phyloP scores from a whole-genome alignment of 2,329 filamentous ascomycete genomes.

The Leptoxyphium fumago region DNA sequence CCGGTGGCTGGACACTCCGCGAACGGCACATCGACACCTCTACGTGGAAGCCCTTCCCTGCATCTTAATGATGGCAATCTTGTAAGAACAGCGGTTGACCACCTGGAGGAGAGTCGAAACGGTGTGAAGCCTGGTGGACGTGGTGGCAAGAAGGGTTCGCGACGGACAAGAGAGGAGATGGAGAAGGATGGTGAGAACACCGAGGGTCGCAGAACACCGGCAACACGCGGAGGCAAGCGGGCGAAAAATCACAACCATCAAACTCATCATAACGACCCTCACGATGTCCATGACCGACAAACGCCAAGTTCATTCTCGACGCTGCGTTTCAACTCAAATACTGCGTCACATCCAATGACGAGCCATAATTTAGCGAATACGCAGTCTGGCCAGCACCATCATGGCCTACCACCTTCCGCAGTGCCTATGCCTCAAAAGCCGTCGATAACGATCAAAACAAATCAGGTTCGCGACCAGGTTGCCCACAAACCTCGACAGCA shows the following conservation, averaged over 20 bases:
- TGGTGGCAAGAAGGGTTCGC: slow-evolving; percentile 39
- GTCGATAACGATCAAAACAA: slow-evolving; percentile 51
- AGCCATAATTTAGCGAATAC: slow-evolving; percentile 10
- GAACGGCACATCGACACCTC: slow-evolving; percentile 41
- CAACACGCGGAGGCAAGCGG: slow-evolving; percentile 53
- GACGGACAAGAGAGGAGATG: slow-evolving; percentile 68
- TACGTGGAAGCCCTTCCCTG: slow-evolving; percentile 20
- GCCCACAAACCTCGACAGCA: slow-evolving; percentile 59
- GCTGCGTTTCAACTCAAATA: slow-evolving; percentile 17
- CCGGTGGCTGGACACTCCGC: slow-evolving; percentile 30
- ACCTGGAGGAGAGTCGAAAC: slow-evolving; percentile 26
- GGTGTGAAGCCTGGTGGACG: slow-evolving; percentile 22
- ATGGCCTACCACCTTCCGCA: slow-evolving; percentile 11
- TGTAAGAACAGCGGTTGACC: slow-evolving; percentile 9
- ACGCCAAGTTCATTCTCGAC: slow-evolving; percentile 15
- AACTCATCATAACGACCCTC: slow-evolving; percentile 20
- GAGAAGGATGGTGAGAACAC: slow-evolving; percentile 50
- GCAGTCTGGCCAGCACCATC: slow-evolving; percentile 23
- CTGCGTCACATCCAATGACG: slow-evolving; percentile 16
- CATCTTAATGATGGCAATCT: slow-evolving; percentile 16
- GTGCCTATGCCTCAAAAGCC: slow-evolving; percentile 37
- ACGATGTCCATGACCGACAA: slow-evolving; percentile 14
- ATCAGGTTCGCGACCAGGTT: slow-evolving; percentile 57
- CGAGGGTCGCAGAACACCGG: slow-evolving; percentile 46
- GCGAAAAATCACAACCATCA: slow-evolving; percentile 29